Percentiles rank a stretch among this genome's conserved stretches.
phyloP scores from a whole-genome alignment of 768 basidiomycete species.

The Collybia sp. region DNA sequence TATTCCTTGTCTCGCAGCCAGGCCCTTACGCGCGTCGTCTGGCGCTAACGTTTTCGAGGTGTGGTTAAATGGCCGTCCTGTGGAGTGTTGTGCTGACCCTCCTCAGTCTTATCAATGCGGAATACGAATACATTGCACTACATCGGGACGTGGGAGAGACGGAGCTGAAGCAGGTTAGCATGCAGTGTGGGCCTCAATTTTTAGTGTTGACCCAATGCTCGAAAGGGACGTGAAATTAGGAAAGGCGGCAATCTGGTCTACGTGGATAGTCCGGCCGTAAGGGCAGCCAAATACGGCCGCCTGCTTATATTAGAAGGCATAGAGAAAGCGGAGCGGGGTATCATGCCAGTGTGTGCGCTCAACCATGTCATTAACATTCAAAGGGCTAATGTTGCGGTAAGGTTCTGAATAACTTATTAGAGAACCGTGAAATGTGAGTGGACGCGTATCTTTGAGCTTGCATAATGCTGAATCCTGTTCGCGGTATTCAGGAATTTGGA shows the following conservation, averaged over 20 bases:
- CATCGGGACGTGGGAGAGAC: slow-evolving; percentile 72
- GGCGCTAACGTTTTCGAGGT: slow-evolving; percentile 63
- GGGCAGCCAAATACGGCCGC: slow-evolving; percentile 61
- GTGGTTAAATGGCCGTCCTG: not conserved
- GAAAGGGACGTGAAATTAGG: slow-evolving; percentile 57
- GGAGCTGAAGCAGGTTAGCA: slow-evolving; percentile 56
- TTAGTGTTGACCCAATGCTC: not conserved
- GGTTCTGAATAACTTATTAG: slow-evolving; percentile 63
- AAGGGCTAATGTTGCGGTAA: slow-evolving; percentile 8
- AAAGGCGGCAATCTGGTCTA: slow-evolving; percentile 60
- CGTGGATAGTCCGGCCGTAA: slow-evolving; percentile 63
- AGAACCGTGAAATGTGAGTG: slow-evolving; percentile 64
- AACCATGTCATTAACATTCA: too few relatives aligned
- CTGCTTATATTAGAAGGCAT: slow-evolving; percentile 65
- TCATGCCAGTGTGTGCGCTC: slow-evolving; percentile 51
- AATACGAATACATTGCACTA: slow-evolving; percentile 65
- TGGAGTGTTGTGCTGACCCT: not conserved
- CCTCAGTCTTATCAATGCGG: slow-evolving; percentile 54
- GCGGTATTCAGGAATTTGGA: slow-evolving; percentile 50
- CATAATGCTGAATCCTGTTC: not conserved
- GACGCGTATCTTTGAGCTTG: not conserved
- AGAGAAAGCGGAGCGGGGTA: slow-evolving; percentile 69
- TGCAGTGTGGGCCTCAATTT: not conserved
- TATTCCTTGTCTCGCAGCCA: slow-evolving; percentile 62
- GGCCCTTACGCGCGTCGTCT: slow-evolving; percentile 62